Base-by-base conservation (phyloP, 2,329 filamentous ascomycete species). In the Cladosporium sp. region DNA sequence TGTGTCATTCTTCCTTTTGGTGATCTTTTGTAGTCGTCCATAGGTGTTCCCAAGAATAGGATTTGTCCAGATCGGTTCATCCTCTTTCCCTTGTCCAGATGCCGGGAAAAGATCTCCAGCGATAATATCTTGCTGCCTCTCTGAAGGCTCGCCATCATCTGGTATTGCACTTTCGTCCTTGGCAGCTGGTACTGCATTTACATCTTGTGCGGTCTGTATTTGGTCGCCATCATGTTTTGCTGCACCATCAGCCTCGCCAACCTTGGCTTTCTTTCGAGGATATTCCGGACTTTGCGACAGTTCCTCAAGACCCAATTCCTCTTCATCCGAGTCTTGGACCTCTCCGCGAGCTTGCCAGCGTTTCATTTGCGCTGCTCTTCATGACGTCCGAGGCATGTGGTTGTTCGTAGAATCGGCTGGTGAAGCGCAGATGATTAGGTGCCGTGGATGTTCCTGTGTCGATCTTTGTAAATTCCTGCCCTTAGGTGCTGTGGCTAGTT, bases 271-370 rank as follows among this genome's bases (percentile, higher is more conserved):
- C 41, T 60, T 57, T 52, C 56, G 57, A 59, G 20, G 35, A 27
- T 48, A 35, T 32, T 20, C 25, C 12, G 20, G 57, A 29, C 22
- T 50, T 51, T 38, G 19, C 49, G 32, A 53, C 16, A 52, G 35
- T 12, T 25, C 35, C 6, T 53, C 52, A 22, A 55, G 43, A 46
- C 55, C 53, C 43, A 60, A 43, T n/a, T 73, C 72, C 43, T 76
- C 73, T 50, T 75, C 74, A 66, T 77, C 74, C 53, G 74, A 76
- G 62, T 76, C 74, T 64, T 67, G 68, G 56, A 76, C 74, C 64
- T 70, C 75, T 57, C 73, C 73, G 63, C 64, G 68, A 58, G 69
- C 64, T 58, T 72, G 68, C 74, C 74, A 77, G 67, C 65, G 64
- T 64, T 67, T 73, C 74, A 76, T 77, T 70, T 62, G 61, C 54